These are phyloP conservation scores for Trichoderma orchidacearum DNA, from an alignment of 495 filamentous ascomycete genomes.

Conservation along the genomic window DNA sequence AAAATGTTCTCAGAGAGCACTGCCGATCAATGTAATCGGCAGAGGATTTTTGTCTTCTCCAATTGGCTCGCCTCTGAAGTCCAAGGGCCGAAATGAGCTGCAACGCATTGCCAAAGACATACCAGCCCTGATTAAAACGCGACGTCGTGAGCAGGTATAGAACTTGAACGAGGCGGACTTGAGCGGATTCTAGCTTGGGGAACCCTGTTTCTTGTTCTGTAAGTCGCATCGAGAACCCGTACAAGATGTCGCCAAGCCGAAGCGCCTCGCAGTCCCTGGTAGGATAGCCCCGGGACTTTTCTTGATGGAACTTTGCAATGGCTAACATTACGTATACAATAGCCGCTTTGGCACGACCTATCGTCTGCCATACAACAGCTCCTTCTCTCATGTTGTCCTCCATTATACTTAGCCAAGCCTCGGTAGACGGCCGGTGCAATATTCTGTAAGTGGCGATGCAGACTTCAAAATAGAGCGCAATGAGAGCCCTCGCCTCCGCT, in stretches of 20 bases:
- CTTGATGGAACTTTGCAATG: constrained; percentile 23
- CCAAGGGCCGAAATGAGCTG: constrained; percentile 32
- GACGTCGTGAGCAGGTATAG: constrained; percentile 32
- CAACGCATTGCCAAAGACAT: constrained; percentile 31
- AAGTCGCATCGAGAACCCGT: constrained; percentile 19
- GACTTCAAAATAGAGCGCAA: constrained; percentile 31
- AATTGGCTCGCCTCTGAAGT: constrained; percentile 16
- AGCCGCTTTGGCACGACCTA: constrained; percentile 24
- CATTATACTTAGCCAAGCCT: constrained; percentile 24
- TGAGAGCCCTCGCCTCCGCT: constrained; percentile 21
- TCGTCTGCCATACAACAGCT: constrained; percentile 1
- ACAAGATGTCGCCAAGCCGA: neutral
- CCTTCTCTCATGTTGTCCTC: constrained; percentile 15
- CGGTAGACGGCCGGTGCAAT: constrained; percentile 26
- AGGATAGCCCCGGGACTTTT: constrained; percentile 7
- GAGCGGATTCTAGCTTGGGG: constrained; percentile 30
- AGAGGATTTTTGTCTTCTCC: constrained; percentile 1
- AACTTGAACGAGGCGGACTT: constrained; percentile 29
- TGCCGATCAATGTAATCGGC: constrained; percentile 11
- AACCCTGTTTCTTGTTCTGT: constrained; percentile 27
- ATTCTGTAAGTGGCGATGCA: constrained; percentile 36
- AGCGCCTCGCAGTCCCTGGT: neutral
- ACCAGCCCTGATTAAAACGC: constrained; percentile 37
- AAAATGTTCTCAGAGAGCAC: constrained; percentile 8
- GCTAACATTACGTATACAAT: constrained; percentile 33